These are phyloP conservation scores for Juncus effusus DNA, from an alignment of 176 grass and related monocot genomes.

Conservation along the genomic window DNA sequence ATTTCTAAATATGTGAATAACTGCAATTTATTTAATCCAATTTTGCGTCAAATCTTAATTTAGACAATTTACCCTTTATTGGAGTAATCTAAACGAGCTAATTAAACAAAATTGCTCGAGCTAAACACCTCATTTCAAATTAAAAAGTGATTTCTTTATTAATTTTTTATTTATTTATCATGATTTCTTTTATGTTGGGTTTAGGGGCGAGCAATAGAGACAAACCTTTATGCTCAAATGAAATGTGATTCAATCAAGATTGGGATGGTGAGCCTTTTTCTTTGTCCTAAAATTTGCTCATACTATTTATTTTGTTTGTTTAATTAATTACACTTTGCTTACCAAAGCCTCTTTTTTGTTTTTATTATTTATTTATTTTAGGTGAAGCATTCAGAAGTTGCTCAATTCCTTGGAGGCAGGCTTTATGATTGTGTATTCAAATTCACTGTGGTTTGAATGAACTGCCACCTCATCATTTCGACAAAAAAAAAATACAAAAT, in stretches of 20 bases:
- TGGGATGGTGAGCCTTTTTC: constrained; percentile 56
- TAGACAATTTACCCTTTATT: no score
- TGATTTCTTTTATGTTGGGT: constrained; percentile 8
- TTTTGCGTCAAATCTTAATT: no score
- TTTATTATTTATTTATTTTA: constrained; percentile 25
- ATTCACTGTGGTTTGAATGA: constrained; percentile 68
- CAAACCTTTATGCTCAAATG: constrained; percentile 83
- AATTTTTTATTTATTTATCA: neutral
- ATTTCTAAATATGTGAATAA: no score
- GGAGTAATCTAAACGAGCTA: no score
- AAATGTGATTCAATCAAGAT: constrained; percentile 98
- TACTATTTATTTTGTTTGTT: neutral
- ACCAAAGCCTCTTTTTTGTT: neutral
- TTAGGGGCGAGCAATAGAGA: constrained; percentile 92
- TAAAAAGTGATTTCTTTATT: constrained; percentile 4
- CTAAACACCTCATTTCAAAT: no score
- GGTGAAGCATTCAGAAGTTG: constrained; percentile 97
- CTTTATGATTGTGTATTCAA: constrained; percentile 98
- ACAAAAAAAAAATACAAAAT: neutral
- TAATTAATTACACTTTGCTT: constrained; percentile 4
- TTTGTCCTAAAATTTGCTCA: neutral
- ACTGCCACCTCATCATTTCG: neutral
- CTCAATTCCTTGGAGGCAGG: constrained; percentile 93
- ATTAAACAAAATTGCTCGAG: no score
- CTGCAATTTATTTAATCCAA: neutral